Conservation (phyloP, 1,139 yeast genomes). For the Diutina mesorugosa region DNA sequence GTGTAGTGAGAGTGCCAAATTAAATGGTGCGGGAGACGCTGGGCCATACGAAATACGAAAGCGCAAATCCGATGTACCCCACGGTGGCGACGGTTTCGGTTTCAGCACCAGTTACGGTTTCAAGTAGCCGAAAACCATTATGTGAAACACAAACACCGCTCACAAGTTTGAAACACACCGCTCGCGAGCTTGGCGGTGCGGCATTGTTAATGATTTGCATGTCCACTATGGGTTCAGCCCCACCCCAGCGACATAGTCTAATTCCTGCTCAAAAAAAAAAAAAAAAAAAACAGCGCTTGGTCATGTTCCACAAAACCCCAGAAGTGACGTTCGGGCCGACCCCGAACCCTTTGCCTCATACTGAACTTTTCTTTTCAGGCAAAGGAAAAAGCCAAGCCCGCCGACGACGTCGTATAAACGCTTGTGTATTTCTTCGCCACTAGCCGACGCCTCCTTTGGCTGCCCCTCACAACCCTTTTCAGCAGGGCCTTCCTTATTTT, state of each 20-base stretch:
- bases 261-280: no score
- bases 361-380: no score
- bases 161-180: not conserved
- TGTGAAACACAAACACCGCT: not conserved
- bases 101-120: not conserved
- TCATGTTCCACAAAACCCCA: not conserved
- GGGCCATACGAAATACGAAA: not conserved
- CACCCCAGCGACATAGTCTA: not conserved
- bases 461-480: not conserved
- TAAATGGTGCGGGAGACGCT: not conserved
- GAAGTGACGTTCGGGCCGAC: not conserved
- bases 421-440: not conserved
- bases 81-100: not conserved
- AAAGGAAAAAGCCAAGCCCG: no score
- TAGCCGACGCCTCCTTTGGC: not conserved
- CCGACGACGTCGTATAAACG: not conserved
- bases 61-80: not conserved
- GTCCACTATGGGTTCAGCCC: not conserved
- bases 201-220: not conserved
- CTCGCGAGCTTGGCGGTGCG: not conserved
- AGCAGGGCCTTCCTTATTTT: not conserved
- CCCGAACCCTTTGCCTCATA: no score
- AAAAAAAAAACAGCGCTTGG: not conserved
- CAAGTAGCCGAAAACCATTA: not conserved
- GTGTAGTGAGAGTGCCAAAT: not conserved